Conservation (phyloP, 2,329 filamentous ascomycete species). For the Didymellaceae sp. region DNA sequence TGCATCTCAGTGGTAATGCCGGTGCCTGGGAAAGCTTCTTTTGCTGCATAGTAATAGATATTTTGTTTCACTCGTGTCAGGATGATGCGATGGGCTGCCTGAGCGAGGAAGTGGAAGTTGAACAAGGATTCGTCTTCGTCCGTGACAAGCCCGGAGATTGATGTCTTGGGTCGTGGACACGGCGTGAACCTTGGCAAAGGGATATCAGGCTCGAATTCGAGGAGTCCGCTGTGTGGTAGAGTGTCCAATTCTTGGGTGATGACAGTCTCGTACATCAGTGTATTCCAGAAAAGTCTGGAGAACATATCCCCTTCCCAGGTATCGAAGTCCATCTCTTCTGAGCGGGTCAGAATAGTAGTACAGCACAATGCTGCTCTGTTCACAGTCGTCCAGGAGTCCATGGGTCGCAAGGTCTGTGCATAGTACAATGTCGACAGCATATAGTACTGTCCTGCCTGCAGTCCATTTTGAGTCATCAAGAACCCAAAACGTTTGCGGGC, state of each 20-base stretch:
- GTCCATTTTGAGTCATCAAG: conserved; percentile 56
- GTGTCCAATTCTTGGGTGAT: conserved; percentile 60
- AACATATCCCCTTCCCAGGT: conserved; percentile 64
- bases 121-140: conserved; percentile 61
- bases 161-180: conserved; percentile 49
- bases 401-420: conserved; percentile 59
- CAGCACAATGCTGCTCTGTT: conserved; percentile 60
- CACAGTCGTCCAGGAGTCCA: conserved; percentile 62
- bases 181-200: conserved; percentile 61
- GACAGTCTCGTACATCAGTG: conserved; percentile 63
- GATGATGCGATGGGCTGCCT: conserved; percentile 63
- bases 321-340: conserved; percentile 52
- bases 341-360: conserved; percentile 56
- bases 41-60: conserved; percentile 57
- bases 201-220: conserved; percentile 59
- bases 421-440: conserved; percentile 61
- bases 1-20: conserved; percentile 59
- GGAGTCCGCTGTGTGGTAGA: conserved; percentile 59
- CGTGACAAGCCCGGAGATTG: conserved; percentile 41
- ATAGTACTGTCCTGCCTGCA: conserved; percentile 61
- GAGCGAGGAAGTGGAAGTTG: conserved; percentile 64
- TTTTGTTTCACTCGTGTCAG: conserved; percentile 61
- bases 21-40: conserved; percentile 51
- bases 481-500: conserved; percentile 60
- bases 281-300: conserved; percentile 62